Conservation (phyloP, 2,329 filamentous ascomycete genomes). For the Hymenotorrendiella dingleyae region DNA sequence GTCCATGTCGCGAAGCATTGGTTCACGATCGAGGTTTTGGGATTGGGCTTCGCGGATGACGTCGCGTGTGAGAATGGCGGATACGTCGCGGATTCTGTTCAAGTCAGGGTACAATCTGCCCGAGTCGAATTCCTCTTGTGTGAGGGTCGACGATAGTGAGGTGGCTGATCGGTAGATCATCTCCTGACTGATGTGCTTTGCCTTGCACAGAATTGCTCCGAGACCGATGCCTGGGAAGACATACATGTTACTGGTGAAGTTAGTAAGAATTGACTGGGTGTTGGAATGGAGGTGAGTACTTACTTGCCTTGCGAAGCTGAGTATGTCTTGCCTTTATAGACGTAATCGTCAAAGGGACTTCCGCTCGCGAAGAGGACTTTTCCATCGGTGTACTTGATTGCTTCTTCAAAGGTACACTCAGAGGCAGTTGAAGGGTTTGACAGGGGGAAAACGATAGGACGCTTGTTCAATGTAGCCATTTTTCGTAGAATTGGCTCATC, state of each 20-base stretch:
- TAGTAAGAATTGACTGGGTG: neutral
- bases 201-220: slow-evolving; percentile 65
- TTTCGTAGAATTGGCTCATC: slow-evolving; percentile 65
- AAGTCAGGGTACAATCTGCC: slow-evolving; percentile 71
- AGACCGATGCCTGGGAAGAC: slow-evolving; percentile 83
- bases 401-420: slow-evolving; percentile 71
- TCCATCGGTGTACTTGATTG: slow-evolving; percentile 72
- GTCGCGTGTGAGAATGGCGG: slow-evolving; percentile 67
- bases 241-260: slow-evolving; percentile 72
- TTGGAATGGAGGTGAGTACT: slow-evolving; percentile 9
- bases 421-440: slow-evolving; percentile 81
- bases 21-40: slow-evolving; percentile 60
- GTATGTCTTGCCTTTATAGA: slow-evolving; percentile 44
- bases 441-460: slow-evolving; percentile 71
- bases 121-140: slow-evolving; percentile 50
- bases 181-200: slow-evolving; percentile 45
- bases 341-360: slow-evolving; percentile 72
- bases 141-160: slow-evolving; percentile 61
- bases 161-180: slow-evolving; percentile 74
- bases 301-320: slow-evolving; percentile 42
- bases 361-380: slow-evolving; percentile 76
- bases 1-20: slow-evolving; percentile 49
- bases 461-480: slow-evolving; percentile 66
- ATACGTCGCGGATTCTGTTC: slow-evolving; percentile 65
- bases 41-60: slow-evolving; percentile 67